A percentile compares a stretch with the other conserved stretches of the same genome.
Evolutionary conservation across 2,329 filamentous ascomycete species (phyloP).

Genomic region (Ophiostoma quercus): DNA sequence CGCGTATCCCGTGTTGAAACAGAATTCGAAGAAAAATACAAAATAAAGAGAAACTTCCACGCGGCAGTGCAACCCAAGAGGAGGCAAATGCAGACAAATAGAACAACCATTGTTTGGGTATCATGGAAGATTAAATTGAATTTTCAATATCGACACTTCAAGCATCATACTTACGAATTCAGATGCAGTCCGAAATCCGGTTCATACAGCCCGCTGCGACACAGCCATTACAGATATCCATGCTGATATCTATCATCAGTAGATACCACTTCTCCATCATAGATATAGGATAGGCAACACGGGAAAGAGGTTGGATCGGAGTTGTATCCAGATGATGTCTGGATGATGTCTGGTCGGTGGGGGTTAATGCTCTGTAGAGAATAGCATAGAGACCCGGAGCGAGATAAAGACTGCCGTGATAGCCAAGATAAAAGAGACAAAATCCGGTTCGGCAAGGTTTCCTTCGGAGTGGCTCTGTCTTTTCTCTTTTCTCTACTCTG

Average conservation of each 20-base stretch:
- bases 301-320: not conserved
- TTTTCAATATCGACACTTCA: too few species aligned
- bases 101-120: not conserved
- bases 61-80: conserved; percentile 9
- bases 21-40: not conserved
- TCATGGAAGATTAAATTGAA: too few species aligned
- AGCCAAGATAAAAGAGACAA: not conserved
- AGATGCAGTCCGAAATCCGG: not conserved
- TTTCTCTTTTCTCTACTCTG: too few species aligned
- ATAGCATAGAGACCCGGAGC: not conserved
- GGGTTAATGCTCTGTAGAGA: not conserved
- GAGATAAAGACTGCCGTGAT: not conserved
- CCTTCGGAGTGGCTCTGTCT: not conserved
- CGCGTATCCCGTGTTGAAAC: conserved; percentile 1
- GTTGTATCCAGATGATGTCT: not conserved
- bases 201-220: not conserved
- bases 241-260: not conserved
- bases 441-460: not conserved
- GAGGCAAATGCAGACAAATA: not conserved
- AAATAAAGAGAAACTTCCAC: not conserved
- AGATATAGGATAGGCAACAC: not conserved
- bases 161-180: not conserved
- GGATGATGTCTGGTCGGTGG: not conserved
- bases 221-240: not conserved
- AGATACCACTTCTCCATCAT: not conserved